These are phyloP conservation scores for Dactylis glomerata DNA, from an alignment of 176 grass and related monocot species.

Conservation along the genomic window DNA sequence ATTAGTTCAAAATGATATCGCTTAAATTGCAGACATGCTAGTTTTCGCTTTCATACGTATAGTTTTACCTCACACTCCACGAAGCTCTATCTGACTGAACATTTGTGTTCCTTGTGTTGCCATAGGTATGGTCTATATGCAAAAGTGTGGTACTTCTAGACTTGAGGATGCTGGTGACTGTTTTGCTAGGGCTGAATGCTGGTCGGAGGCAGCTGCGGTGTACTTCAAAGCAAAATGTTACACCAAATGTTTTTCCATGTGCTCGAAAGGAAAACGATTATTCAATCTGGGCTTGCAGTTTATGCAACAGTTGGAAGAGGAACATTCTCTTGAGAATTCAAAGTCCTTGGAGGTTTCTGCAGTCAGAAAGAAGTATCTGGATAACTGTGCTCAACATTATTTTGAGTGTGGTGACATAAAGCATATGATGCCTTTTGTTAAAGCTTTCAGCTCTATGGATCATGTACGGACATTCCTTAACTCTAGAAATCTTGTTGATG, in stretches of 20 bases:
- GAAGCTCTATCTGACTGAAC: neutral
- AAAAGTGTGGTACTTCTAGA: conserved; percentile 60
- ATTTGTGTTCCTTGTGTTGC: neutral
- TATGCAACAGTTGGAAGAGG: no score
- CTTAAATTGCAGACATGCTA: no score
- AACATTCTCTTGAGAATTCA: conserved; percentile 15
- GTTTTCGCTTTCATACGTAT: no score
- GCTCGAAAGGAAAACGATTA: conserved; percentile 43
- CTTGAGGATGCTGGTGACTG: conserved; percentile 70
- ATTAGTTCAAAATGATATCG: no score
- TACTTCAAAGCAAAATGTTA: conserved; percentile 72
- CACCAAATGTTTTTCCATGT: no score
- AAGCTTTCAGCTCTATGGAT: no score
- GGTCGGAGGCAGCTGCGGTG: conserved; percentile 48
- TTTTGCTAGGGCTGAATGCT: conserved; percentile 43
- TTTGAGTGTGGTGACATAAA: conserved; percentile 43
- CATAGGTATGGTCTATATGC: conserved; percentile 63
- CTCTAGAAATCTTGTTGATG: conserved; percentile 44
- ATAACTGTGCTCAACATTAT: conserved; percentile 44
- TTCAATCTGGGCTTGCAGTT: conserved; percentile 44
- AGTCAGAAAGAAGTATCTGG: conserved; percentile 34
- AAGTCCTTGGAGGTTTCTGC: conserved; percentile 14
- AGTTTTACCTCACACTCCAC: neutral
- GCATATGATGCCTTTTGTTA: conserved; percentile 59
- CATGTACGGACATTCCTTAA: conserved; percentile 43